Conservation (phyloP, 805 yeast species). For the Myxozyma kluyveri region DNA sequence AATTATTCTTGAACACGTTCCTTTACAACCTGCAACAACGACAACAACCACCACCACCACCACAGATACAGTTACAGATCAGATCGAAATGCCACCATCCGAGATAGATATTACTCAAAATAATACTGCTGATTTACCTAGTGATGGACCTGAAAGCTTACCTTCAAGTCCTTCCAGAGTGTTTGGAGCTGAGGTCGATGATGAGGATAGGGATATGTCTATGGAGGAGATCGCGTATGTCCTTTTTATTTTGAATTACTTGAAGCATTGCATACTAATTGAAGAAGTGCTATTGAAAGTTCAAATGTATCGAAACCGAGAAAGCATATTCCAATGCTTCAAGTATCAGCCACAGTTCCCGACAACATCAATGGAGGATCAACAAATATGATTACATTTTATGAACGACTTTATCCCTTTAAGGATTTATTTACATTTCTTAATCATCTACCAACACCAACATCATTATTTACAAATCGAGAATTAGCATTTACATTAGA, state of each 20-base stretch:
- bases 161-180: too few species aligned
- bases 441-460: conserved; percentile 75
- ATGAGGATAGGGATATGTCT: neutral
- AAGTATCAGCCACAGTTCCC: too few species aligned
- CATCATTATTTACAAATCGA: conserved; percentile 75
- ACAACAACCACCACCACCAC: too few species aligned
- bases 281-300: neutral
- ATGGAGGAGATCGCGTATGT: neutral
- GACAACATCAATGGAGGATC: too few species aligned
- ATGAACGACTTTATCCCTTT: conserved; percentile 45
- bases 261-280: neutral
- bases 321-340: too few species aligned
- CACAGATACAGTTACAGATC: too few species aligned
- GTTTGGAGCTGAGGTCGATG: neutral
- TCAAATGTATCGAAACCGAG: too few species aligned
- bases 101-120: too few species aligned
- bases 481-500: conserved; percentile 91
- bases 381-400: conserved; percentile 68
- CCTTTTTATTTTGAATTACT: neutral
- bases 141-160: too few species aligned
- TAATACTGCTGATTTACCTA: too few species aligned
- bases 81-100: too few species aligned
- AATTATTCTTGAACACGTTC: conserved; percentile 1
- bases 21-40: too few species aligned
- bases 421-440: conserved; percentile 77